Conservation (phyloP, 176 grass and related monocot species). For the Oryza coarctata region DNA sequence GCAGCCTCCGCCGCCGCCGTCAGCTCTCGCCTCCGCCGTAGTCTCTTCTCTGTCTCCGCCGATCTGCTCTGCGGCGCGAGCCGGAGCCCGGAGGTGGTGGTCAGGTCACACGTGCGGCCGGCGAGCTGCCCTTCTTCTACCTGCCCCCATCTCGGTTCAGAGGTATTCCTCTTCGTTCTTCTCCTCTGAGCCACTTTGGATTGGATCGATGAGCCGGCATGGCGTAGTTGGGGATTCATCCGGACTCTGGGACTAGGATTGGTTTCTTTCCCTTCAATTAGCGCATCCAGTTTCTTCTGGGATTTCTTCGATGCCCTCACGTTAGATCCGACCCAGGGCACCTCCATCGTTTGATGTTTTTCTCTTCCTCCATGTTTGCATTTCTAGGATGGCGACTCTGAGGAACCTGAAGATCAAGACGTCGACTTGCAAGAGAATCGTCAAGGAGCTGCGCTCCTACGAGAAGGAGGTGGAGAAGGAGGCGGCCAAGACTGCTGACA, state of each 20-base stretch:
- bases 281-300: neutral
- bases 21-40: neutral
- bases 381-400: constrained; percentile 61
- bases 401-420: constrained; percentile 89
- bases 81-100: too few species aligned
- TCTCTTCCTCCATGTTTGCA: neutral
- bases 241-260: too few species aligned
- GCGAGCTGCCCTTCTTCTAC: too few species aligned
- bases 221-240: too few species aligned
- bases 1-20: too few species aligned
- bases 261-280: too few species aligned
- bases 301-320: neutral
- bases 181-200: neutral
- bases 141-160: too few species aligned
- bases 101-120: too few species aligned
- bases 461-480: constrained; percentile 85
- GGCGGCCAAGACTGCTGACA: constrained; percentile 74
- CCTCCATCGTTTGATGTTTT: too few species aligned
- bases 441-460: constrained; percentile 80
- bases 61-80: neutral
- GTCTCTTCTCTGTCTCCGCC: neutral
- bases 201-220: neutral
- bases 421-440: constrained; percentile 81
- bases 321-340: too few species aligned
- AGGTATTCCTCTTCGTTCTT: too few species aligned